Percentiles rank a stretch among this genome's conserved stretches.
Conservation (phyloP, 345 rosid species). For the Stellera chamaejasme region DNA sequence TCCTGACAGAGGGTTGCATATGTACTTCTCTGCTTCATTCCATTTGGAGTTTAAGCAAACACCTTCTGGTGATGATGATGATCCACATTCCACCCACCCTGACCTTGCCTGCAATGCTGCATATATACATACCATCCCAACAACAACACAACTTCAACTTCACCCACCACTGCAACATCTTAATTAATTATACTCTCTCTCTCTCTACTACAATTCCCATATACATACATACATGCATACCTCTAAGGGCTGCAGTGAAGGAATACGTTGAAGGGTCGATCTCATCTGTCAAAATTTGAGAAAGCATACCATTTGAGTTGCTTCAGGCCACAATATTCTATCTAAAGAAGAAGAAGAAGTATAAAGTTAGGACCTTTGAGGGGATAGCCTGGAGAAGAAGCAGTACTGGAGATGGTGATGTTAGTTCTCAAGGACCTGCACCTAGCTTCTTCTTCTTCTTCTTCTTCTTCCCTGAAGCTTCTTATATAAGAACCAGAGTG, state of each 20-base stretch:
- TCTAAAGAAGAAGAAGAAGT: too few relatives aligned
- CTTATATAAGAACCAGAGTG: conserved; percentile 72
- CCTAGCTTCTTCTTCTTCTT: conserved; percentile 1
- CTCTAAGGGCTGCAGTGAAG: conserved; percentile 80
- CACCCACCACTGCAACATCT: too few relatives aligned
- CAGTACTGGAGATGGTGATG: conserved; percentile 75
- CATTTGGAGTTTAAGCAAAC: conserved; percentile 85
- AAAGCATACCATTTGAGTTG: neutral
- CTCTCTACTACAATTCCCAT: too few relatives aligned
- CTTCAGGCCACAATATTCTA: neutral
- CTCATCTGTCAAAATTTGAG: conserved; percentile 44
- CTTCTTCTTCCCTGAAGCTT: conserved; percentile 62
- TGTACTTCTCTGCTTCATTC: conserved; percentile 97
- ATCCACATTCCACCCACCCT: conserved; percentile 47
- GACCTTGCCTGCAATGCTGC: conserved; percentile 83
- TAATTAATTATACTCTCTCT: too few relatives aligned
- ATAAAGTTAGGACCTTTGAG: conserved; percentile 24
- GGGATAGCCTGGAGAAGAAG: conserved; percentile 81
- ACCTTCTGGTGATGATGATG: conserved; percentile 44
- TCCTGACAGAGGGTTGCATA: conserved; percentile 96
- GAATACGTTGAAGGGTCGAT: conserved; percentile 93
- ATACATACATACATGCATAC: conserved; percentile 22
- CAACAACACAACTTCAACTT: too few relatives aligned
- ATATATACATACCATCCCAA: neutral
- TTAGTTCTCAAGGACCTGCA: conserved; percentile 47